Conservation (phyloP, 1,139 yeast species). For the Candida tetrigidarum region DNA sequence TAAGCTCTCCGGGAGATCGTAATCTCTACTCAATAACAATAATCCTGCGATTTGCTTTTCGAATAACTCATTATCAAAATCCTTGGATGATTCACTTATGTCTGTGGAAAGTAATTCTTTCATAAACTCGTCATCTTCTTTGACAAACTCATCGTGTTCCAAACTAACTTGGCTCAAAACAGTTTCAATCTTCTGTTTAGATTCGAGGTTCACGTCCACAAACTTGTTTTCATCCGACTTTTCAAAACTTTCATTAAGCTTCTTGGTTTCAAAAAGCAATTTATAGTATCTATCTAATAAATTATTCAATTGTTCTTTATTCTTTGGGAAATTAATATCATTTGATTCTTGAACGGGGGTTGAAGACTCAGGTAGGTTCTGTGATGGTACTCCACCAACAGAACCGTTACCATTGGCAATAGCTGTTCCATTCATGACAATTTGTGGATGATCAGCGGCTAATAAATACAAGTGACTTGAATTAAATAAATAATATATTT, state of each 20-base stretch:
- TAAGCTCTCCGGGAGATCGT: conserved; percentile 67
- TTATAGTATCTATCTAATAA: conserved; percentile 37
- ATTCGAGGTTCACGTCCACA: conserved; percentile 25
- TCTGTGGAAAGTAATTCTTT: conserved; percentile 19
- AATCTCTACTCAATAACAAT: conserved; percentile 74
- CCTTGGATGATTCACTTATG: conserved; percentile 12
- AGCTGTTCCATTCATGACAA: conserved; percentile 18
- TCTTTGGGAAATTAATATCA: conserved; percentile 25
- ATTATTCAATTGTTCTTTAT: conserved; percentile 35
- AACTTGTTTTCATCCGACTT: conserved; percentile 16
- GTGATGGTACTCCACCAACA: conserved; percentile 1
- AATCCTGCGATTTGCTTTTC: conserved; percentile 74
- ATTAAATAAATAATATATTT: too few relatives aligned
- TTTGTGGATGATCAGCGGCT: not conserved
- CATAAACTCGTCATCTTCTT: conserved; percentile 30
- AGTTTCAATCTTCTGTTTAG: conserved; percentile 33
- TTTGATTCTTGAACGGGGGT: conserved; percentile 6
- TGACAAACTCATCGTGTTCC: conserved; percentile 29
- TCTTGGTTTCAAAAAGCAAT: conserved; percentile 15
- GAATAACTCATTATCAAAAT: conserved; percentile 55
- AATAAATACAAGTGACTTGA: not conserved
- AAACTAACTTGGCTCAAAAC: conserved; percentile 35
- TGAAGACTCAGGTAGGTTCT: conserved; percentile 4
- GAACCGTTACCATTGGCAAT: conserved; percentile 14
- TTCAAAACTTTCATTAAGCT: conserved; percentile 18